These are phyloP conservation scores for Silene latifolia DNA, from an alignment of 148 eudicot species.

Conservation along the genomic window DNA sequence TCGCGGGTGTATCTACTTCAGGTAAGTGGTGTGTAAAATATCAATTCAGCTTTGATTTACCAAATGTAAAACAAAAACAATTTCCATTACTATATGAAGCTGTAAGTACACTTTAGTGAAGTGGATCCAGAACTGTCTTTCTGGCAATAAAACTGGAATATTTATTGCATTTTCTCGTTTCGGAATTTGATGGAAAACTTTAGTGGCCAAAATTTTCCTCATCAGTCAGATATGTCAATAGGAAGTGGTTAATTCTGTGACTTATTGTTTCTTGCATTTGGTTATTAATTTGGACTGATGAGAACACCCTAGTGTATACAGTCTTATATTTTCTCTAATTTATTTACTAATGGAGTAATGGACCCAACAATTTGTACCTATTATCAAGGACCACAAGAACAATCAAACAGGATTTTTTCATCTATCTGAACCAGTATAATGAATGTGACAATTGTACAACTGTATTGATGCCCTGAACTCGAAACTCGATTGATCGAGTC, in stretches of 20 bases:
- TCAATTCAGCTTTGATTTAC: constrained; percentile 8
- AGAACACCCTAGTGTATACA: not conserved
- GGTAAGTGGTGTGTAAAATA: not conserved
- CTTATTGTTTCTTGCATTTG: not conserved
- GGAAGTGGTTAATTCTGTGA: constrained; percentile 14
- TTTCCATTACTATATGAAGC: not conserved
- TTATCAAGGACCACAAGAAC: constrained; percentile 8
- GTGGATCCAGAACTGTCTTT: constrained; percentile 6
- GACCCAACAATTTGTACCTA: constrained; percentile 9
- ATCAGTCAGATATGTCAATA: constrained; percentile 8
- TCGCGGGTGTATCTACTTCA: no score
- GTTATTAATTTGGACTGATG: not conserved
- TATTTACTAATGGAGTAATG: no score
- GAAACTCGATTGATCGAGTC: not conserved
- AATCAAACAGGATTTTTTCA: not conserved
- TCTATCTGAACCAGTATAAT: not conserved
- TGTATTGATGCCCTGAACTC: not conserved
- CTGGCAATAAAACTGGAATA: not conserved
- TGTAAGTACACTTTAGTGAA: not conserved
- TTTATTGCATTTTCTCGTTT: not conserved
- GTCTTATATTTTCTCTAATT: not conserved
- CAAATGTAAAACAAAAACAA: constrained; percentile 7
- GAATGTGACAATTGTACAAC: not conserved
- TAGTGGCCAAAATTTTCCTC: not conserved
- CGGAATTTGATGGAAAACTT: no score